Conservation (phyloP, 192 early-diverging fungal species). For the Podila epicladia region DNA sequence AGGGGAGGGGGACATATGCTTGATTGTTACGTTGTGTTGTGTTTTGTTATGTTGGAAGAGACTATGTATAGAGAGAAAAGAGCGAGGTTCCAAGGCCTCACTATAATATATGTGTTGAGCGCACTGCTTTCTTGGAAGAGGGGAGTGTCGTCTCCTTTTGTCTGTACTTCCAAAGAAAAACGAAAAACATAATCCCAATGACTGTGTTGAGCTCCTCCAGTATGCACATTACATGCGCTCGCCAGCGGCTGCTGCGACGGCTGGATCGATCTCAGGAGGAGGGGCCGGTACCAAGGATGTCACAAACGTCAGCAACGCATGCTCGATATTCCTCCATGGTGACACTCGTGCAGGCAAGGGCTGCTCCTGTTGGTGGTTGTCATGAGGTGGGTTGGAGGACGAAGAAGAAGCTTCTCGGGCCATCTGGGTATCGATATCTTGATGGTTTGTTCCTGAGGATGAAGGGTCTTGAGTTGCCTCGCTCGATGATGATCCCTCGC, state of each 20-base stretch:
- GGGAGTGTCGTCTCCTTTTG: background rate
- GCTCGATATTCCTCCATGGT: slow-evolving; percentile 49
- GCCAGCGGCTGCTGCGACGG: slow-evolving; percentile 30
- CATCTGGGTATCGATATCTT: background rate
- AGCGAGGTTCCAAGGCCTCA: too few species aligned
- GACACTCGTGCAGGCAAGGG: slow-evolving; percentile 15
- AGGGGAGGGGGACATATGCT: background rate
- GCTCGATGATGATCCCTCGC: too few species aligned
- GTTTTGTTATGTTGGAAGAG: too few species aligned
- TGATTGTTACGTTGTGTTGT: background rate
- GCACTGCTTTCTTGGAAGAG: background rate
- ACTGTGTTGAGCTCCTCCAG: background rate
- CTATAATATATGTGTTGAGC: too few species aligned
- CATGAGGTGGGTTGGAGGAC: background rate
- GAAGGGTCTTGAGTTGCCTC: too few species aligned
- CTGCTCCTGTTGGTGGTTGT: slow-evolving; percentile 1
- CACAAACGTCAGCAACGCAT: slow-evolving; percentile 54
- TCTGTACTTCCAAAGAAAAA: too few species aligned
- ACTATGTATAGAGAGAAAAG: too few species aligned
- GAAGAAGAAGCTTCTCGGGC: background rate
- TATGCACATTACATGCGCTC: slow-evolving; percentile 30
- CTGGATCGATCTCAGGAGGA: slow-evolving; percentile 48
- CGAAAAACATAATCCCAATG: too few species aligned
- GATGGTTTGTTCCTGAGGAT: too few species aligned
- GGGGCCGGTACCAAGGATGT: slow-evolving; percentile 53